Conservation (phyloP, 441 rosid species). For the Bocquillonia castaneifolia region DNA sequence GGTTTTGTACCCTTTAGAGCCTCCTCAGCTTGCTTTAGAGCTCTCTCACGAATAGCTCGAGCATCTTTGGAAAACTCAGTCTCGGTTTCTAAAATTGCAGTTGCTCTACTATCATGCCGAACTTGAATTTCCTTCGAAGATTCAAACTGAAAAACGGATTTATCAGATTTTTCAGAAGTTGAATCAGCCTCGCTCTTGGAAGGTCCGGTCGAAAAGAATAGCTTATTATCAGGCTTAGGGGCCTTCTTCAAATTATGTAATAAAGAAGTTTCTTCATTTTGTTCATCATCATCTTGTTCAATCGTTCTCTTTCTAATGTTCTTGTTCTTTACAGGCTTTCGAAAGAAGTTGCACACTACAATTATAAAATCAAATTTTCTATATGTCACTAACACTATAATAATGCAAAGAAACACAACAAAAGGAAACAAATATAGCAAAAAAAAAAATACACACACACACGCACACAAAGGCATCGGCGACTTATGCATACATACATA, state of each 20-base stretch:
- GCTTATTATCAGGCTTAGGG: slow-evolving; percentile 47
- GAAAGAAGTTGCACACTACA: slow-evolving; percentile 75
- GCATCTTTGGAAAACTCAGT: slow-evolving; percentile 76
- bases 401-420: too few species aligned
- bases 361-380: too few species aligned
- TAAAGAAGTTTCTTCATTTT: slow-evolving; percentile 38
- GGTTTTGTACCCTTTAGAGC: slow-evolving; percentile 58
- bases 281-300: slow-evolving; percentile 55
- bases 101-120: slow-evolving; percentile 74
- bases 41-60: slow-evolving; percentile 81
- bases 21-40: slow-evolving; percentile 63
- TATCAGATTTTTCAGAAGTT: slow-evolving; percentile 27
- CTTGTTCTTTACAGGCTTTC: slow-evolving; percentile 65
- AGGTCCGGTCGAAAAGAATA: slow-evolving; percentile 65
- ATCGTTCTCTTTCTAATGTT: slow-evolving; percentile 67
- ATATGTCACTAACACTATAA: too few species aligned
- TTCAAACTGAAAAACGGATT: slow-evolving; percentile 58
- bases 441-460: too few species aligned
- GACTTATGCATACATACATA: too few species aligned
- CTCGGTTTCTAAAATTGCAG: slow-evolving; percentile 81
- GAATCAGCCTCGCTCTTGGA: slow-evolving; percentile 39
- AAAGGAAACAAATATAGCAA: too few species aligned
- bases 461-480: neutral
- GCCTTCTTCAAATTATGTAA: slow-evolving; percentile 48
- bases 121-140: slow-evolving; percentile 89